phyloP scores from a whole-genome alignment of 1,284 basidiomycete species.

The Leucoagaricus sp. region DNA sequence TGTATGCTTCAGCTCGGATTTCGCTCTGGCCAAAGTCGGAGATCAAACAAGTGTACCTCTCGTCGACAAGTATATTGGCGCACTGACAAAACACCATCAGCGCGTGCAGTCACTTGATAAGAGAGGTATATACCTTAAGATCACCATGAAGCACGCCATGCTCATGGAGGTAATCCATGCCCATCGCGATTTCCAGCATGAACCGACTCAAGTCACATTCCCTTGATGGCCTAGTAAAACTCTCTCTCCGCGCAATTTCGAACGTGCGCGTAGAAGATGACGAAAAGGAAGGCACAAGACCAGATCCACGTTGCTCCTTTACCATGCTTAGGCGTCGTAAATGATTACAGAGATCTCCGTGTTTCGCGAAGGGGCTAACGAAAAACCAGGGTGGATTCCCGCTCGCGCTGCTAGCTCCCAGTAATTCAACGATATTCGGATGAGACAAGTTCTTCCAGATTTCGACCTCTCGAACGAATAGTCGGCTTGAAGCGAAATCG shows the following conservation, averaged over 20 bases:
- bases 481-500: constrained; percentile 43
- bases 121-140: constrained; percentile 58
- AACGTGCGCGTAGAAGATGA: constrained; percentile 3
- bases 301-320: constrained; percentile 5
- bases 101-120: no score
- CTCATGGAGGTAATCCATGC: constrained; percentile 75
- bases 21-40: constrained; percentile 82
- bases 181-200: constrained; percentile 71
- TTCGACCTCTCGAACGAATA: constrained; percentile 53
- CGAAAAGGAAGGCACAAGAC: constrained; percentile 1
- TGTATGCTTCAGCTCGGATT: constrained; percentile 72
- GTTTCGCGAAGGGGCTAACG: constrained; percentile 64
- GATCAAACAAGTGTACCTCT: constrained; percentile 65
- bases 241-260: background rate
- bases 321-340: constrained; percentile 6
- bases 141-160: constrained; percentile 72
- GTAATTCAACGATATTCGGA: constrained; percentile 53
- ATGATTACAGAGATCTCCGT: constrained; percentile 41
- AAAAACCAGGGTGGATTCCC: constrained; percentile 65
- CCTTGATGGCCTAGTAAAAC: constrained; percentile 1
- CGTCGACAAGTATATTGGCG: constrained; percentile 74
- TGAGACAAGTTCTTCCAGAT: constrained; percentile 56
- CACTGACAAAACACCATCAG: constrained; percentile 42
- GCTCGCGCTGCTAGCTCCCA: constrained; percentile 59
- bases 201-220: constrained; percentile 53